Evolutionary conservation across 331 rosid genomes (phyloP).

Genomic region (Spiraea crenata): DNA sequence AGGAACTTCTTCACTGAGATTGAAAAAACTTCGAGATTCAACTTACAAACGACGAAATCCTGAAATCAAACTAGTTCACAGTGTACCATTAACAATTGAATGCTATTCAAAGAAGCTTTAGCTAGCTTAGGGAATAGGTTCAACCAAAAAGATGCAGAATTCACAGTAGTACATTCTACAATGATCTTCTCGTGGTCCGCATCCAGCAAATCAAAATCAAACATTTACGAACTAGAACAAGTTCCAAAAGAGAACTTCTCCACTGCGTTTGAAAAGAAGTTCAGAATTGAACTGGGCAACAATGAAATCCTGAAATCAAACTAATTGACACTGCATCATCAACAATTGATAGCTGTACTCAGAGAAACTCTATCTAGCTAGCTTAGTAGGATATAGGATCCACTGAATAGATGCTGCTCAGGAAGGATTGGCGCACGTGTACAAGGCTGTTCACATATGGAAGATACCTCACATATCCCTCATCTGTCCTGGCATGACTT

Average conservation of each 20-base stretch:
- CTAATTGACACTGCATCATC: no score
- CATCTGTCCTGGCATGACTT: background rate
- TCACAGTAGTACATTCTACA: no score
- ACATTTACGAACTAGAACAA: background rate
- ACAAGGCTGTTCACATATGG: conserved; percentile 43
- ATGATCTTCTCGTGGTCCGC: background rate
- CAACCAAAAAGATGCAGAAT: no score
- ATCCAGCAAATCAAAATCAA: background rate
- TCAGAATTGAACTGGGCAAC: background rate
- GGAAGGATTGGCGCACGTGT: background rate
- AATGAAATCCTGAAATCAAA: no score
- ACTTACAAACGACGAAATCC: conserved; percentile 1
- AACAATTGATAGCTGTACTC: no score
- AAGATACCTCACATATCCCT: conserved; percentile 16
- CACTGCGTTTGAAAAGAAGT: background rate
- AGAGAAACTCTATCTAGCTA: background rate
- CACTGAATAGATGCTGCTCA: background rate
- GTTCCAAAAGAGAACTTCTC: conserved; percentile 7
- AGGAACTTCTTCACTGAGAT: background rate
- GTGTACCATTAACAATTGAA: no score
- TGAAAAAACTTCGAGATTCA: background rate
- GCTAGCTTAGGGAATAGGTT: no score
- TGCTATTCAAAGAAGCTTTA: no score
- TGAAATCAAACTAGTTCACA: background rate
- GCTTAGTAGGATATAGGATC: background rate